Percentiles rank a stretch among this genome's conserved stretches.
Conservation (phyloP, 495 filamentous ascomycete species). For the Trichoderma reesei region DNA sequence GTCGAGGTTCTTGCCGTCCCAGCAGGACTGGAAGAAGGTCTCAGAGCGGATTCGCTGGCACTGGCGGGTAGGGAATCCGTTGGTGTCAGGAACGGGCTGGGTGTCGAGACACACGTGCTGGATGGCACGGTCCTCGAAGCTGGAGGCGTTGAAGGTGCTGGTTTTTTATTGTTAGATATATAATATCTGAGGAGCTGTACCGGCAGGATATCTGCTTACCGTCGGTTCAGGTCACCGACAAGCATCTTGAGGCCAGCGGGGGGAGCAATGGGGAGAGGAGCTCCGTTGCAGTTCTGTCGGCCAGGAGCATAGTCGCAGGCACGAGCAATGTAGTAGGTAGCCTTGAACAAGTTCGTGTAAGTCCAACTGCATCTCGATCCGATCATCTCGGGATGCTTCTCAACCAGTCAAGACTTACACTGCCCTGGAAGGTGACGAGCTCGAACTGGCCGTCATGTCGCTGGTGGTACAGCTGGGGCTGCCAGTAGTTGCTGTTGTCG, state of each 20-base stretch:
- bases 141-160: conserved; percentile 12
- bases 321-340: conserved; percentile 14
- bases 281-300: not conserved
- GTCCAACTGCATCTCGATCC: no score
- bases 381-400: not conserved
- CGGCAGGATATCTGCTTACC: not conserved
- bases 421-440: conserved; percentile 42
- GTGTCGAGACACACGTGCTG: conserved; percentile 11
- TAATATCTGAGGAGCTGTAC: not conserved
- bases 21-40: conserved; percentile 46
- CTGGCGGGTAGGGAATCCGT: conserved; percentile 10
- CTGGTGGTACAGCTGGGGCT: conserved; percentile 55
- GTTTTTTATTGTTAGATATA: conserved; percentile 1
- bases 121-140: conserved; percentile 14
- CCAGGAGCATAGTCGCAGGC: conserved; percentile 13
- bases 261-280: conserved; percentile 35
- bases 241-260: conserved; percentile 64
- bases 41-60: conserved; percentile 11
- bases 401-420: conserved; percentile 9
- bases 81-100: not conserved
- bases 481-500: conserved; percentile 75
- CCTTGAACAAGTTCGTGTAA: not conserved
- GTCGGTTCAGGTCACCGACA: conserved; percentile 40
- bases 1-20: conserved; percentile 42
- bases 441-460: conserved; percentile 55